A percentile compares a stretch with the other conserved stretches of the same genome.
Evolutionary conservation across 805 yeast genomes (phyloP).

Genomic region (Ogataea minuta): DNA sequence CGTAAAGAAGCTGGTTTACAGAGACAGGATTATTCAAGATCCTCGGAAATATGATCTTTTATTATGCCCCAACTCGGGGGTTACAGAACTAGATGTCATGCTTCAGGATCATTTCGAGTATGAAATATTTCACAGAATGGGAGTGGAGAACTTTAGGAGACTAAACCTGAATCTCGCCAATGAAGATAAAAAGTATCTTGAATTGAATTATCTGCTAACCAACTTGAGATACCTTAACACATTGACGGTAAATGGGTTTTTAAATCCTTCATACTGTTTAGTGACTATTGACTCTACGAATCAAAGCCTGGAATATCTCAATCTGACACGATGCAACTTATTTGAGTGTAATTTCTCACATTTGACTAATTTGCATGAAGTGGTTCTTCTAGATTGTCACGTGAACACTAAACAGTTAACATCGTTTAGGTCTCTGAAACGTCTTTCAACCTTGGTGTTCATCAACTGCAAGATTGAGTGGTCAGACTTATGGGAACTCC

Average conservation of each 20-base stretch:
- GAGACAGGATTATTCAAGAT: slow-evolving; percentile 6
- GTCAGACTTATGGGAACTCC: slow-evolving; percentile 19
- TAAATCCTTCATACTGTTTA: slow-evolving; percentile 5
- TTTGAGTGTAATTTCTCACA: slow-evolving; percentile 13
- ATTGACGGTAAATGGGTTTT: slow-evolving; percentile 16
- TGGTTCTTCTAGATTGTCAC: slow-evolving; percentile 23
- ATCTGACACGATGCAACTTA: slow-evolving; percentile 17
- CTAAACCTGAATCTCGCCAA: slow-evolving; percentile 12
- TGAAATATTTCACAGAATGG: slow-evolving; percentile 7
- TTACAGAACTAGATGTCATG: slow-evolving; percentile 8
- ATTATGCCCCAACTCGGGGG: slow-evolving; percentile 3
- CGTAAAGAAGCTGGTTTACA: slow-evolving; percentile 8
- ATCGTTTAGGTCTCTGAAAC: slow-evolving; percentile 10
- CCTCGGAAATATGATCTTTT: not conserved
- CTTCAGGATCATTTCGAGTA: slow-evolving; percentile 1
- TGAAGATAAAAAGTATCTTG: slow-evolving; percentile 1
- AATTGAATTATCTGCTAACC: slow-evolving; percentile 15
- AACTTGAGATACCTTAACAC: slow-evolving; percentile 12
- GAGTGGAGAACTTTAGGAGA: slow-evolving; percentile 9
- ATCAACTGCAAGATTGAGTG: slow-evolving; percentile 23
- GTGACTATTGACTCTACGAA: slow-evolving; percentile 1
- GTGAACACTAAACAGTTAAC: slow-evolving; percentile 10
- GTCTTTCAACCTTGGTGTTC: slow-evolving; percentile 14
- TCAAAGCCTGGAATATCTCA: slow-evolving; percentile 10
- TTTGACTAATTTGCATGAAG: slow-evolving; percentile 12